Evolutionary conservation across 2,329 filamentous ascomycete genomes (phyloP).

Genomic region (Ceratocystis colombiana): DNA sequence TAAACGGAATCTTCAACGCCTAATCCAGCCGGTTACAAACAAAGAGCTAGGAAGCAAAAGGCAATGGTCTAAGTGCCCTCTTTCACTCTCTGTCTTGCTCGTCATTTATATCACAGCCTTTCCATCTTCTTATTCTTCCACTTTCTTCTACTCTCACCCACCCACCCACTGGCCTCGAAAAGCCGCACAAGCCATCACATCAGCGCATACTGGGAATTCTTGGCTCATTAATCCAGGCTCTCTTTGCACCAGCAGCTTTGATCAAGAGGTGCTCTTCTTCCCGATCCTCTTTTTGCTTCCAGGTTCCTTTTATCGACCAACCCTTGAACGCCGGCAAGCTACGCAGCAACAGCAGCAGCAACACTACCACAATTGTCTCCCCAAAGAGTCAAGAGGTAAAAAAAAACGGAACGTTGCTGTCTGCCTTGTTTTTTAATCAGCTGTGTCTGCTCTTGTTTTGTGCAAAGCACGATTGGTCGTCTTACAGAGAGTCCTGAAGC

Average conservation of each 20-base stretch:
- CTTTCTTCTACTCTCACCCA: not conserved
- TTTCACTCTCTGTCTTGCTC: not conserved
- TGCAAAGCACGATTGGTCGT: constrained; percentile 4
- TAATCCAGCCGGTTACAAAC: not conserved
- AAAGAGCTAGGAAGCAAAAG: not conserved
- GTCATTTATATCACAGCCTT: not conserved
- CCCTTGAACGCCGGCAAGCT: not conserved
- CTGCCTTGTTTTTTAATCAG: not conserved
- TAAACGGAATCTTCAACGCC: not conserved
- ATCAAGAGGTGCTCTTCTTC: constrained; percentile 13
- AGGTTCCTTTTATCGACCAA: constrained; percentile 7
- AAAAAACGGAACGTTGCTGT: not conserved
- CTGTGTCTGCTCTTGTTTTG: not conserved
- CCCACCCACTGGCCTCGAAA: constrained; percentile 5
- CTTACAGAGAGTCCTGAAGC: not conserved
- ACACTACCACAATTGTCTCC: not conserved
- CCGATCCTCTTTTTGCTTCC: constrained; percentile 10
- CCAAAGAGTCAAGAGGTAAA: not conserved
- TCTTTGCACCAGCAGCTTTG: constrained; percentile 12
- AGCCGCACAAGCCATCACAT: constrained; percentile 14
- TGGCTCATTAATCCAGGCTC: constrained; percentile 14
- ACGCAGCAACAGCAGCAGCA: not conserved
- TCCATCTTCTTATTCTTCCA: not conserved
- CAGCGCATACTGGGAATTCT: constrained; percentile 10
- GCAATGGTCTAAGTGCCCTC: not conserved